Percentiles rank a stretch among this genome's conserved stretches.
Conservation (phyloP, 2,329 filamentous ascomycete genomes). For the Cryphonectria naterciae region DNA sequence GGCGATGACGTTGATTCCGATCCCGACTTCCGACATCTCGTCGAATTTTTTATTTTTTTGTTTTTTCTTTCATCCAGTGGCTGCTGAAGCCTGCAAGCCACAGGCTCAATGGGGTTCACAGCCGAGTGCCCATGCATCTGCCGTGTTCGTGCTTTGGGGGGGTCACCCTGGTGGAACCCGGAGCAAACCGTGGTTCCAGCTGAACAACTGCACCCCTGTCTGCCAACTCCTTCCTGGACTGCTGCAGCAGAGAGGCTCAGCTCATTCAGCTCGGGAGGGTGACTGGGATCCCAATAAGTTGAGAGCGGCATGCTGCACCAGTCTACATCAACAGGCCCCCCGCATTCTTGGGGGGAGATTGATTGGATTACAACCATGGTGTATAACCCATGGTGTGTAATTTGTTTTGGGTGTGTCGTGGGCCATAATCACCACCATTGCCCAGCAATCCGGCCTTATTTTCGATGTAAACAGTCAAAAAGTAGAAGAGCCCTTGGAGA, state of each 20-base stretch:
- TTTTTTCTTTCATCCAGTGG: neutral
- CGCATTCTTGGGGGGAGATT: neutral
- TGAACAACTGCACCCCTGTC: neutral
- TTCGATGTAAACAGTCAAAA: neutral
- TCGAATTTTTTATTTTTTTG: neutral
- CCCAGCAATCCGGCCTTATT: neutral
- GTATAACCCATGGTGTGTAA: neutral
- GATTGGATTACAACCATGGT: neutral
- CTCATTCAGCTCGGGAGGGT: neutral
- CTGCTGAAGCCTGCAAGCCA: neutral
- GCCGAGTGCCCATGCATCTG: neutral
- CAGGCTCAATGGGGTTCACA: neutral
- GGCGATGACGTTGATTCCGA: slow-evolving; percentile 10
- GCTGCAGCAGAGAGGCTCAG: slow-evolving; percentile 1
- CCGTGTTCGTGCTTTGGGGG: neutral
- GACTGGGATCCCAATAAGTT: neutral
- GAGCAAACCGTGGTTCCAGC: neutral
- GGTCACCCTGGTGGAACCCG: neutral
- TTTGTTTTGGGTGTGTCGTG: neutral
- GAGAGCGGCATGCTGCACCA: neutral
- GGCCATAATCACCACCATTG: neutral
- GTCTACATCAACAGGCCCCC: neutral
- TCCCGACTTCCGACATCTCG: neutral
- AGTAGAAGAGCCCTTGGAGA: neutral
- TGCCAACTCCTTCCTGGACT: neutral